Conservation (phyloP, 2,329 filamentous ascomycete species). For the Plenodomus tracheiphilus region DNA sequence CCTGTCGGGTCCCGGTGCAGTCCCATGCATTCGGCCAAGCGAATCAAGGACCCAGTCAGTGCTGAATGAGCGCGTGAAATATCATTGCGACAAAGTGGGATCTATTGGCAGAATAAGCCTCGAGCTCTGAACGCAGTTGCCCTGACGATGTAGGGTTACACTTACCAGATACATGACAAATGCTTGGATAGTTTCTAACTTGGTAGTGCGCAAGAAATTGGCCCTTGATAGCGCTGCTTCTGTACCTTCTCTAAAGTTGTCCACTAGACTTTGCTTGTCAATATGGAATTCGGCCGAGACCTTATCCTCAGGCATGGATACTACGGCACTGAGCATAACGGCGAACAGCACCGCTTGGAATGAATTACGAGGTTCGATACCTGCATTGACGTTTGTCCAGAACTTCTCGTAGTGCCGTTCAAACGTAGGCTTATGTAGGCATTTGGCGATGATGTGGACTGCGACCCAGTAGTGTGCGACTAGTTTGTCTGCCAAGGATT, state of each 20-base stretch:
- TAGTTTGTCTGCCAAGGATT: slow-evolving; percentile 62
- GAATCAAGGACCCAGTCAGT: slow-evolving; percentile 70
- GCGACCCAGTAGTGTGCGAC: slow-evolving; percentile 68
- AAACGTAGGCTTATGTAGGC: slow-evolving; percentile 69
- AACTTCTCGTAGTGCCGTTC: slow-evolving; percentile 67
- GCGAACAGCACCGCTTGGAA: slow-evolving; percentile 71
- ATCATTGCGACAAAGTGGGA: slow-evolving; percentile 72
- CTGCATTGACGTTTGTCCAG: slow-evolving; percentile 63
- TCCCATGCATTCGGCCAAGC: slow-evolving; percentile 77
- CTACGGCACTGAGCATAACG: slow-evolving; percentile 68
- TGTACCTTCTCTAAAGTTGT: slow-evolving; percentile 60
- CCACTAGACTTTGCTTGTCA: slow-evolving; percentile 60
- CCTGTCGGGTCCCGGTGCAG: slow-evolving; percentile 70
- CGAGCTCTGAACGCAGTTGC: too few relatives aligned
- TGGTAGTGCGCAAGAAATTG: slow-evolving; percentile 71
- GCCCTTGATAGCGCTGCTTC: slow-evolving; percentile 70
- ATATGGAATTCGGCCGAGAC: slow-evolving; percentile 59
- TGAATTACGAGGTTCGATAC: slow-evolving; percentile 65
- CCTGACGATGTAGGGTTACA: slow-evolving; percentile 11
- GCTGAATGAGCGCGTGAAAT: slow-evolving; percentile 75
- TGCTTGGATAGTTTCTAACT: slow-evolving; percentile 74
- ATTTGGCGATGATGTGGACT: slow-evolving; percentile 70
- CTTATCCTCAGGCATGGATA: slow-evolving; percentile 64
- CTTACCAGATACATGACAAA: slow-evolving; percentile 75
- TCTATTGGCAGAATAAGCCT: slow-evolving; percentile 47